Evolutionary conservation across 2,329 filamentous ascomycete genomes (phyloP), one percentile per base, ranked within the genome.

Genomic region (Endoconidiophora laricicola): DNA sequence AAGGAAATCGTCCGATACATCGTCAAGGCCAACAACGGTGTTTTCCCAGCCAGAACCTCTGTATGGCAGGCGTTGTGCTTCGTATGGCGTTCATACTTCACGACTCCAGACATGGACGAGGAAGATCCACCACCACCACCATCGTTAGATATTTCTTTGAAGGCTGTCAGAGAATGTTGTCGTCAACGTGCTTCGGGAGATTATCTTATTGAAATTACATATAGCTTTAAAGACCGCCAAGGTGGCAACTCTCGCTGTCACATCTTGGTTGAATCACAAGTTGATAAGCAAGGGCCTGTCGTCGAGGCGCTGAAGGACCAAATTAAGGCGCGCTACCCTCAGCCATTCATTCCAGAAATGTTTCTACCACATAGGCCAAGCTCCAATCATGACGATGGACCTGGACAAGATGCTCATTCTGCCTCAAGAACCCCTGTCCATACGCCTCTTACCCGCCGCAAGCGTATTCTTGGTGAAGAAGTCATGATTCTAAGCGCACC

Each of bases 401-500:
- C 14, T 2, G 26, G n/a, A 6, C 22, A 12, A 5, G 33, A 46
- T n/a, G 39, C 37, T 6, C 14, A 33, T 10, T 26, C 23, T 18
- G 41, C 38, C 23, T 43, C 38, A n/a, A 24, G 10, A 18, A 45
- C 37, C 6, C 48, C 44, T 14, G 48, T 45, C 9, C n/a, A 36
- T 20, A 50, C 42, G 10, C 45, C 47, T 18, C 38, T 48, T 6
- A 54, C 44, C 16, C 40, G 42, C 6, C 52, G 44, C 41, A 54
- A 51, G 33, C 42, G 50, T 37, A 42, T 36, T 16, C 50, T 44
- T 7, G 64, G 43, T 61, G 66, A 48, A 61, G 66, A 50, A 56
- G 60, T 75, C 16, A 69, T 71, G 36, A 63, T 67, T n/a, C 58
- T 75, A 24, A 64, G 67, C 47, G 72, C 72, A 1, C 72, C 72